phyloP scores from a whole-genome alignment of 2,329 filamentous ascomycete species.

The Colletotrichum musicola region DNA sequence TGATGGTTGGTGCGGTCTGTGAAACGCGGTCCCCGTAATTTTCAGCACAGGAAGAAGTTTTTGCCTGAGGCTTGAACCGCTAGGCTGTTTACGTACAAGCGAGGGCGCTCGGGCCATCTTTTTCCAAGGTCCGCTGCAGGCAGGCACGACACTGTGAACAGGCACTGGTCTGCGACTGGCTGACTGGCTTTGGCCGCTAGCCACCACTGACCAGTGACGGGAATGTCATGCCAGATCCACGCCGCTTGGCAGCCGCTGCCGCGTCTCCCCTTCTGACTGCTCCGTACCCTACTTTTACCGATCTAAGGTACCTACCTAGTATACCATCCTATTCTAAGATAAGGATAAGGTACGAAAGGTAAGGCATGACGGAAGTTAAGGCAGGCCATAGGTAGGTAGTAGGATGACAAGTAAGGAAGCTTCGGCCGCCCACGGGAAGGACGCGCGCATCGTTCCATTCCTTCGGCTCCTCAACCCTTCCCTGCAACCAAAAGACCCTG shows the following conservation, averaged over 20 bases:
- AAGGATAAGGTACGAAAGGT: no score
- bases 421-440: not conserved
- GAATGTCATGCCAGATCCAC: constrained; percentile 29
- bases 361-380: no score
- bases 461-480: not conserved
- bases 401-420: not conserved
- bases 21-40: constrained; percentile 55
- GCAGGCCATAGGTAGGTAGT: no score
- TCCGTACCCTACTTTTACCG: no score
- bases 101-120: constrained; percentile 31
- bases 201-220: constrained; percentile 20
- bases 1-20: constrained; percentile 60
- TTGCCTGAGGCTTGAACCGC: constrained; percentile 44
- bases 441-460: constrained; percentile 20
- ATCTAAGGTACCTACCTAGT: no score
- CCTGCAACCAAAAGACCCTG: constrained; percentile 12
- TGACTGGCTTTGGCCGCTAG: constrained; percentile 16
- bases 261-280: not conserved
- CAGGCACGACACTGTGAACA: constrained; percentile 26
- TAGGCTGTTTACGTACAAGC: constrained; percentile 35
- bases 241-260: constrained; percentile 32
- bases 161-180: constrained; percentile 17
- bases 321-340: no score
- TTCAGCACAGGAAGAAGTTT: constrained; percentile 53
- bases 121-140: constrained; percentile 22